These are phyloP conservation scores for Starmerella geochares DNA, from an alignment of 805 yeast species.

Conservation along the genomic window DNA sequence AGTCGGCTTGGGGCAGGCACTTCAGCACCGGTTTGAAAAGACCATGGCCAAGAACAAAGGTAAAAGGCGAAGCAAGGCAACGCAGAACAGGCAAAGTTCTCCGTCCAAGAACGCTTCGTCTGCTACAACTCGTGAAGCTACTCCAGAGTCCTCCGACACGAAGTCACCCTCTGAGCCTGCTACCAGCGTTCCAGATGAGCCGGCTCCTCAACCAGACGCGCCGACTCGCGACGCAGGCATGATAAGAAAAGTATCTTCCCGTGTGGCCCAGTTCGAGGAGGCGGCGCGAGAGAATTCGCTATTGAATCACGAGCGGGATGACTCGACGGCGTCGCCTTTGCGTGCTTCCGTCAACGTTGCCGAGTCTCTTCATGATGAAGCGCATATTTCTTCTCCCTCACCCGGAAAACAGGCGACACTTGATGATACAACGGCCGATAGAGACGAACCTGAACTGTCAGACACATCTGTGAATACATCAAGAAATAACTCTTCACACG, in stretches of 20 bases:
- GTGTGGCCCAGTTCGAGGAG: constrained; percentile 9
- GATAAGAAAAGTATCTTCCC: not conserved
- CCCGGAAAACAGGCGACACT: no score
- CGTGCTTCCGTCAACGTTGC: no score
- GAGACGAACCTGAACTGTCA: no score
- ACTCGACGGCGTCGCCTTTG: not conserved
- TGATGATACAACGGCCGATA: no score
- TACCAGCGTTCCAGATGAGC: not conserved
- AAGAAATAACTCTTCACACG: no score
- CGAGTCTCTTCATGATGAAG: no score
- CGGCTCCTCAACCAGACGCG: not conserved
- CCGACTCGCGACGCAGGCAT: not conserved
- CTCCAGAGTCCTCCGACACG: not conserved
- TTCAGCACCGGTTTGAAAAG: not conserved
- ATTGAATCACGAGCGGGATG: constrained; percentile 2
- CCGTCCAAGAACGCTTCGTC: constrained; percentile 4
- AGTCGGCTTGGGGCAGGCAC: not conserved
- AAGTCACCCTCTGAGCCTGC: not conserved
- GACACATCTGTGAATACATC: no score
- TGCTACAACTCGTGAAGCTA: not conserved
- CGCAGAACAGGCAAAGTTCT: not conserved
- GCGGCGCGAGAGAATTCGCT: constrained; percentile 6
- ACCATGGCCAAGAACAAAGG: constrained; percentile 3
- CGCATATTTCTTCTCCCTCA: no score
- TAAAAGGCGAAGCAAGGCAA: not conserved